phyloP scores from a whole-genome alignment of 2,329 filamentous ascomycete genomes.

The Calonectria multiphialidica region DNA sequence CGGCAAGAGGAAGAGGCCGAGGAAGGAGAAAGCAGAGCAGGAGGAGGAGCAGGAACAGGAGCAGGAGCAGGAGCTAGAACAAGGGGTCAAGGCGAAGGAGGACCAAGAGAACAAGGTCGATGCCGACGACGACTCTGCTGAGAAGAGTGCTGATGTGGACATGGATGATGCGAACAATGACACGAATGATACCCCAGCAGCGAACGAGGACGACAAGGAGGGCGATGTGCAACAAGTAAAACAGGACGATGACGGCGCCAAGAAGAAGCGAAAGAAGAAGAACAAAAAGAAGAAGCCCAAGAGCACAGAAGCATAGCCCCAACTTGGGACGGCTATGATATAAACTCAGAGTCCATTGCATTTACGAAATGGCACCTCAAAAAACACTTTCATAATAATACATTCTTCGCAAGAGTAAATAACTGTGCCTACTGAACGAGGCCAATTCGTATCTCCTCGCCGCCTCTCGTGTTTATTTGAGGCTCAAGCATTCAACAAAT shows the following conservation, averaged over 20 bases:
- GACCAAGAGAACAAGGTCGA: constrained; percentile 16
- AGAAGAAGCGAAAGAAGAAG: constrained; percentile 39
- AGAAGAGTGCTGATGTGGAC: constrained; percentile 22
- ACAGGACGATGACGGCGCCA: constrained; percentile 8
- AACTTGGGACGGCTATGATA: constrained; percentile 8
- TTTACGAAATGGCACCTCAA: not conserved
- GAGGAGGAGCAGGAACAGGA: not conserved
- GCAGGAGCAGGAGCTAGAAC: not conserved
- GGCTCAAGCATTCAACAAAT: constrained; percentile 9
- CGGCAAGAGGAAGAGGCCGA: constrained; percentile 52
- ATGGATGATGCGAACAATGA: constrained; percentile 28
- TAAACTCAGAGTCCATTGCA: not conserved
- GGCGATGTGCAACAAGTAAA: not conserved
- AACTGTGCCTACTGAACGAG: constrained; percentile 2
- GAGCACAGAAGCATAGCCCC: constrained; percentile 30
- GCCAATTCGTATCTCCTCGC: constrained; percentile 1
- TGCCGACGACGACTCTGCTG: not conserved
- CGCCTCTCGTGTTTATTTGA: not conserved
- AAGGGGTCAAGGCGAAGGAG: constrained; percentile 32
- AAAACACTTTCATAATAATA: not conserved
- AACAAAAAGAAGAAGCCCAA: constrained; percentile 47
- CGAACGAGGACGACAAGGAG: not conserved
- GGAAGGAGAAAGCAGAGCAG: constrained; percentile 25
- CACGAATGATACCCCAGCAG: not conserved
- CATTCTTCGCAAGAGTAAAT: constrained; percentile 10